Conservation (phyloP, 352 stramenopile genomes). For the Phytophthora lateralis region DNA sequence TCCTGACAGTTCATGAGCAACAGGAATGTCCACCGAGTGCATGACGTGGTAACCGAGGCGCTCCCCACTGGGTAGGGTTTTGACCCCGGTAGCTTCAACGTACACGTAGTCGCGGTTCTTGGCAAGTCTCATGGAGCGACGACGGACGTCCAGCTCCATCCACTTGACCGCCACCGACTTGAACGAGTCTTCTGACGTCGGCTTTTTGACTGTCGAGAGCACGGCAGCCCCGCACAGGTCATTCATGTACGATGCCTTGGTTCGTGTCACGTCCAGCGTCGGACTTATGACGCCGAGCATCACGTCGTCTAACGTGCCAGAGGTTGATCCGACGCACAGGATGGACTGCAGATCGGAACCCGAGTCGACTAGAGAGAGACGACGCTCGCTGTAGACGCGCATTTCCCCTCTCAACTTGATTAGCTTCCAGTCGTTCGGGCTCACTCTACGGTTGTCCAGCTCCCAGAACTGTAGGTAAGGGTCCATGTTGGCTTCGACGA, state of each 20-base stretch:
- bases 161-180: slow-evolving; percentile 35
- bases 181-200: slow-evolving; percentile 50
- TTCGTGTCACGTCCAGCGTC: slow-evolving; percentile 34
- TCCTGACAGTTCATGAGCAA: slow-evolving; percentile 26
- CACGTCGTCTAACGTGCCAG: slow-evolving; percentile 34
- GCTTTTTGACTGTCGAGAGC: slow-evolving; percentile 42
- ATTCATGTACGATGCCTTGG: slow-evolving; percentile 46
- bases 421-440: slow-evolving; percentile 32
- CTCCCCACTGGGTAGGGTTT: slow-evolving; percentile 30
- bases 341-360: slow-evolving; percentile 29
- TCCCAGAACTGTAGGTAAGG: slow-evolving; percentile 38
- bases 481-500: slow-evolving; percentile 28
- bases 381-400: slow-evolving; percentile 24
- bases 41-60: slow-evolving; percentile 50
- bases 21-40: slow-evolving; percentile 45
- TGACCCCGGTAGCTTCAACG: slow-evolving; percentile 54
- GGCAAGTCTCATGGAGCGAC: slow-evolving; percentile 23
- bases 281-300: slow-evolving; percentile 40
- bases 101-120: slow-evolving; percentile 62
- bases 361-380: neutral
- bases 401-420: slow-evolving; percentile 29
- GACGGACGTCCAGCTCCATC: slow-evolving; percentile 34
- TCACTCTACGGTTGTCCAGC: slow-evolving; percentile 25
- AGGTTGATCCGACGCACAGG: slow-evolving; percentile 31
- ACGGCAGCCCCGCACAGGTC: slow-evolving; percentile 42